Base-by-base conservation (phyloP, 768 basidiomycete genomes). In the Terana coerulea region DNA sequence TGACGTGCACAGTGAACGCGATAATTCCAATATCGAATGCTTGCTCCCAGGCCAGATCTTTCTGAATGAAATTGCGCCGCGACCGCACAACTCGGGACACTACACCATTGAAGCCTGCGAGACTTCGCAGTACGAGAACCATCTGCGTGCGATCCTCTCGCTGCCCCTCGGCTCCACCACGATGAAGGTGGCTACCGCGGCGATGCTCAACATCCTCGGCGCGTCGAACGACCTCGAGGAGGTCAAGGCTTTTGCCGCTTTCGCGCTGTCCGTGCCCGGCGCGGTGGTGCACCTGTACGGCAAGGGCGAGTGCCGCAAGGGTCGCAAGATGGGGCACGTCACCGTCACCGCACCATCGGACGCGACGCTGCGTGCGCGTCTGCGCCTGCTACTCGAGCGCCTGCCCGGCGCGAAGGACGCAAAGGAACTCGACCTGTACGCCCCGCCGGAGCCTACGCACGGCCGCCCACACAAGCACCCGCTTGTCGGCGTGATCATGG, bases 21-120 rank as follows among this genome's bases (percentile, higher is more conserved):
- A 22, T 26, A 47, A n/a, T n/a, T n/a, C n/a, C n/a, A n/a, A n/a
- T n/a, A n/a, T n/a, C n/a, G n/a, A n/a, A n/a, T n/a, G n/a, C 26
- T 26, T 29, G 14, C 12, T 12, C 17, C 5, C 58, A 95, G 93
- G 88, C 11, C 67, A 74, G 0, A 77, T 98, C 1, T 83, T 83
- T 52, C 79, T 99, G 56, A 99, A 99, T 68, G 97, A 99, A 72
- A 95, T 99, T 54, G 97, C 97, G 0, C 97, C 97, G 11, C 81
- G 97, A 15, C 95, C 97, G 1, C 97, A 99, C 67, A 99, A 98
- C 71, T 98, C 95, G 8, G 97, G 95, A 0, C 97, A 99, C 67
- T 95, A 98, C 69, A 97, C 95, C 25, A 98, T 98, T 63, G 97
- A 98, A 71, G 94, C 95, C 0, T 98, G 94, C 67, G 77, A 91